Conservation (phyloP, 2,329 filamentous ascomycete genomes). For the Trichoderma sp. region DNA sequence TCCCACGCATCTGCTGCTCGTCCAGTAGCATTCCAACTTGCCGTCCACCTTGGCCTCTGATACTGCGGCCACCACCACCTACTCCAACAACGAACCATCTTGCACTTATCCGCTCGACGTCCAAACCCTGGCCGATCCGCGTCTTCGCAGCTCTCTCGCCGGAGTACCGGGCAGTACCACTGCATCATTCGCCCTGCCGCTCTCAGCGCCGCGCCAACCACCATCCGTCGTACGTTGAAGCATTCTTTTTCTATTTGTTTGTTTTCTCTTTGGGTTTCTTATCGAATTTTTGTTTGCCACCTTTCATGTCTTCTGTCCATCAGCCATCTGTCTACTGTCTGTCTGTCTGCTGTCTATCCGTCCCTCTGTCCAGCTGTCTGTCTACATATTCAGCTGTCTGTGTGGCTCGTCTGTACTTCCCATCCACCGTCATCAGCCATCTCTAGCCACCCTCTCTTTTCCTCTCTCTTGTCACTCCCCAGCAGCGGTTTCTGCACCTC, state of each 20-base stretch:
- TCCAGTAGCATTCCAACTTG: neutral
- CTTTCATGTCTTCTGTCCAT: no score
- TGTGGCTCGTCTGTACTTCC: neutral
- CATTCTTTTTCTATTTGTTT: neutral
- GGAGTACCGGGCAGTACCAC: constrained; percentile 24
- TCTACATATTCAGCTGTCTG: neutral
- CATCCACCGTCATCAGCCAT: neutral
- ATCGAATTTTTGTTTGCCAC: neutral
- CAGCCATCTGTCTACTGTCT: no score
- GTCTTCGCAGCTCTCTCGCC: constrained; percentile 4
- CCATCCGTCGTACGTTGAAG: constrained; percentile 12
- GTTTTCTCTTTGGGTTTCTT: neutral
- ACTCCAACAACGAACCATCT: neutral
- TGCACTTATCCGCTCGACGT: neutral
- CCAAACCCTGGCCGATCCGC: constrained; percentile 24
- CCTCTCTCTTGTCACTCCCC: neutral
- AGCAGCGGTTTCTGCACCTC: neutral
- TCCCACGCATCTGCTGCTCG: constrained; percentile 1
- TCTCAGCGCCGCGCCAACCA: constrained; percentile 18
- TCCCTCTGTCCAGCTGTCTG: neutral
- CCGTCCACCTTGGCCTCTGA: neutral
- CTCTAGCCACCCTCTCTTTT: neutral
- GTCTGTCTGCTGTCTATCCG: neutral
- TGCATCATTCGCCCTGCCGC: constrained; percentile 21
- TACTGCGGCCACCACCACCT: neutral